Conservation (phyloP, 352 stramenopile genomes). For the Phytophthora pisi region DNA sequence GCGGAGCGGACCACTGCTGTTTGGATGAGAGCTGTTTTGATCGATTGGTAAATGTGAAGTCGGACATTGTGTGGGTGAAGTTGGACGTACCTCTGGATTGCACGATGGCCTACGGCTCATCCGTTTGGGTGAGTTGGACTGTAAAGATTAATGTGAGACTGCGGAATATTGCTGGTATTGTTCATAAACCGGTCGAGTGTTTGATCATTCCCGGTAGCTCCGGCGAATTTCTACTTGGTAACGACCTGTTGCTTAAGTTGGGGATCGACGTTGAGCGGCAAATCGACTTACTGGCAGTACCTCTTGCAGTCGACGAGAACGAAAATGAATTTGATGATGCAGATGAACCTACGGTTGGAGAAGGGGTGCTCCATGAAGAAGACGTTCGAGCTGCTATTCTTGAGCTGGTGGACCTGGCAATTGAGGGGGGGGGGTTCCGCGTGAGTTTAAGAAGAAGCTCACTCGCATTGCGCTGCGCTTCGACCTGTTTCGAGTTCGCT, state of each 20-base stretch:
- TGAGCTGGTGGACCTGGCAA: background rate
- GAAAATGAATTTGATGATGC: slow-evolving; percentile 17
- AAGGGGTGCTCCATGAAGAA: background rate
- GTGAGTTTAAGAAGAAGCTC: background rate
- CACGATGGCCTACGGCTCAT: slow-evolving; percentile 6
- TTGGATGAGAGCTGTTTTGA: slow-evolving; percentile 5
- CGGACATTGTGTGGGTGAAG: background rate
- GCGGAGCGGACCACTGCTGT: slow-evolving; percentile 2
- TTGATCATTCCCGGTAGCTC: slow-evolving; percentile 26
- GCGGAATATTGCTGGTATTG: slow-evolving; percentile 7
- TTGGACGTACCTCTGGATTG: background rate
- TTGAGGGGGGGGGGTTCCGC: background rate
- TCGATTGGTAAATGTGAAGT: background rate
- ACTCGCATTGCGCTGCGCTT: slow-evolving; percentile 9
- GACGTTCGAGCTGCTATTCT: slow-evolving; percentile 1
- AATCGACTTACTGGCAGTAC: slow-evolving; percentile 4
- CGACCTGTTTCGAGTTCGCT: slow-evolving; percentile 10
- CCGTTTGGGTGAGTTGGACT: slow-evolving; percentile 12
- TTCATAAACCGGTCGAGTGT: slow-evolving; percentile 16
- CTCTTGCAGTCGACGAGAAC: background rate
- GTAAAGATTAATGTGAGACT: slow-evolving; percentile 15
- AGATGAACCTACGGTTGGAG: slow-evolving; percentile 3
- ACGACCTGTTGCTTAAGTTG: slow-evolving; percentile 12
- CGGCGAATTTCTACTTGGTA: slow-evolving; percentile 17
- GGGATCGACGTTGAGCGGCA: slow-evolving; percentile 22